These are phyloP conservation scores for Plasmodium gonderi DNA, from an alignment of 169 alveolate species.

Conservation along the genomic window DNA sequence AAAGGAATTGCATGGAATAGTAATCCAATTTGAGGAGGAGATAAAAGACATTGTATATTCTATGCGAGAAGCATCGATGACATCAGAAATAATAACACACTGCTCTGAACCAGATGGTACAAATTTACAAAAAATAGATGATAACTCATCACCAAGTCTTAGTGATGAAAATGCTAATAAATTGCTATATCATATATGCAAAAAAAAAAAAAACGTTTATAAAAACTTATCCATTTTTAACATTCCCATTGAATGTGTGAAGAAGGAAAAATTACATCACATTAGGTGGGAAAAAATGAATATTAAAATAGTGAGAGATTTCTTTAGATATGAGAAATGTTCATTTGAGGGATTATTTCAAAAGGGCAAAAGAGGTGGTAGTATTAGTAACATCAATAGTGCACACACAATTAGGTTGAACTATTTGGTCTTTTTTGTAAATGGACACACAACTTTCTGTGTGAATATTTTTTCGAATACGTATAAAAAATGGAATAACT, in stretches of 20 bases:
- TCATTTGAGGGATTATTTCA: slow-evolving; percentile 1
- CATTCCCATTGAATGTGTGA: background rate
- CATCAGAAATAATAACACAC: background rate
- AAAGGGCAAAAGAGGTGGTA: background rate
- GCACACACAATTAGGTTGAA: slow-evolving; percentile 23
- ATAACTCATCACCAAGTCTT: background rate
- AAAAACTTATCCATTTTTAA: slow-evolving; percentile 53
- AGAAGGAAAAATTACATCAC: background rate
- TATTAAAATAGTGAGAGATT: slow-evolving; percentile 9
- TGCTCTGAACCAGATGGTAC: too few relatives aligned
- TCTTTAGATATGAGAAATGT: background rate
- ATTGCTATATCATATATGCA: background rate
- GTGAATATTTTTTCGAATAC: slow-evolving; percentile 30
- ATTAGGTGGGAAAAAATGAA: background rate
- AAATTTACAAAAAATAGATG: background rate
- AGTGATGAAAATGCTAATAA: background rate
- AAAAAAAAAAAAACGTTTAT: slow-evolving; percentile 4
- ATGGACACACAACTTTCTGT: slow-evolving; percentile 44
- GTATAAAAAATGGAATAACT: slow-evolving; percentile 11
- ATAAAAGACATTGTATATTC: background rate
- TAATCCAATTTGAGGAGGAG: background rate
- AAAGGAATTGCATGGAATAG: background rate
- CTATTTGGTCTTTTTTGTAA: slow-evolving; percentile 49
- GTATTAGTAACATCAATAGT: too few relatives aligned
- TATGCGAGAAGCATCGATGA: background rate